phyloP scores from a whole-genome alignment of 768 basidiomycete genomes.

The Pseudohyphozyma bogoriensis region DNA sequence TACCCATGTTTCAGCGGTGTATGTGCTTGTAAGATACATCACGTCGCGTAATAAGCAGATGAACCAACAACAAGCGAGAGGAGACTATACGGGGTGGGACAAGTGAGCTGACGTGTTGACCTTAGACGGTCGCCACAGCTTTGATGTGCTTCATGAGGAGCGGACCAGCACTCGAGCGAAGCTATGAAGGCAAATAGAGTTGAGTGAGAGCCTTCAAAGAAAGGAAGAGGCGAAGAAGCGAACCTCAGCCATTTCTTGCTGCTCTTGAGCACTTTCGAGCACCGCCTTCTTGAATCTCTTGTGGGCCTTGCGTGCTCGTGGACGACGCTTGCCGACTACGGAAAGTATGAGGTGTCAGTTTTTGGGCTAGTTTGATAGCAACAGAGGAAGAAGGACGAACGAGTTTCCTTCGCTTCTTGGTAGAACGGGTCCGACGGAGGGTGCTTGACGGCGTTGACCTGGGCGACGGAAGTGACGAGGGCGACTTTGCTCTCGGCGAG shows the following conservation, averaged over 20 bases:
- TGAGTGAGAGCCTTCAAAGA: too few relatives aligned
- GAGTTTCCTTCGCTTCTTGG: background rate
- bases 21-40: too few relatives aligned
- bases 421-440: background rate
- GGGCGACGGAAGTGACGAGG: background rate
- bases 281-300: conserved; percentile 4
- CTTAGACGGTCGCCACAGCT: background rate
- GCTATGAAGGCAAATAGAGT: background rate
- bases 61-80: background rate
- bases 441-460: background rate
- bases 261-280: background rate
- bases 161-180: background rate
- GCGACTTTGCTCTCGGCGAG: background rate
- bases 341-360: too few relatives aligned
- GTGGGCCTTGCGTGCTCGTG: background rate
- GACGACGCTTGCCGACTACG: conserved; percentile 3
- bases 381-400: background rate
- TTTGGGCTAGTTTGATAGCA: too few relatives aligned
- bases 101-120: too few relatives aligned
- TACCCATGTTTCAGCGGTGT: too few relatives aligned
- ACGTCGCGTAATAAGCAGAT: too few relatives aligned
- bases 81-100: background rate
- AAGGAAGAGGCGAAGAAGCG: background rate
- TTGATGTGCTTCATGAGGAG: conserved; percentile 2
- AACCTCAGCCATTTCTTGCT: conserved; percentile 1